Percentiles rank a stretch among this genome's conserved stretches.
phyloP scores from a whole-genome alignment of 108 stramenopile genomes.

The Nitzschia sp. region DNA sequence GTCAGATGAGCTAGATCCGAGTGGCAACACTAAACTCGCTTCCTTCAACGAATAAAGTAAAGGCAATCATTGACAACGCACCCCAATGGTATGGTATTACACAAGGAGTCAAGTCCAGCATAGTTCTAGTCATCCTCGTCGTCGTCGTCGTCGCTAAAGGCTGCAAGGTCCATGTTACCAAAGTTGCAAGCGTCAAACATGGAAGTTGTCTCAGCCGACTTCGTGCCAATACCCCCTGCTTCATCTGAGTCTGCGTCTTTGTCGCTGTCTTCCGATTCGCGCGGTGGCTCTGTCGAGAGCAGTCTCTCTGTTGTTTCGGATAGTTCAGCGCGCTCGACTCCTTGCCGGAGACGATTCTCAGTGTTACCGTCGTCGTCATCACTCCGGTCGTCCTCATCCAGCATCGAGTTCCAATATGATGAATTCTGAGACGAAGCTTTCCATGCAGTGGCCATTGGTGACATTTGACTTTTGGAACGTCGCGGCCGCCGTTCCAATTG shows the following conservation, averaged over 20 bases:
- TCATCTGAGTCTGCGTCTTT: too few species aligned
- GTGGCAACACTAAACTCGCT: background rate
- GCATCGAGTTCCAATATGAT: background rate
- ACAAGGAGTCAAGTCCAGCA: too few species aligned
- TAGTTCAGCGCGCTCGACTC: too few species aligned
- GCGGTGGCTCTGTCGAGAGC: too few species aligned
- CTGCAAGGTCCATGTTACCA: constrained; percentile 5
- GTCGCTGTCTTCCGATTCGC: too few species aligned
- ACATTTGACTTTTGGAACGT: too few species aligned
- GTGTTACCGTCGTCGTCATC: constrained; percentile 13
- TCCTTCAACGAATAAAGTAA: constrained; percentile 13
- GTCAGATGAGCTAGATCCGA: background rate
- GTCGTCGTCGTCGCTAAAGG: constrained; percentile 7
- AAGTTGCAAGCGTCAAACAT: background rate
- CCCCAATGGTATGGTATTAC: too few species aligned
- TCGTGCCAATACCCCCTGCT: too few species aligned
- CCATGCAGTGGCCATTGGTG: too few species aligned
- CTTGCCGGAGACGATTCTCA: background rate
- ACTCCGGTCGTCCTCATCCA: background rate
- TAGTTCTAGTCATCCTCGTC: constrained; percentile 4
- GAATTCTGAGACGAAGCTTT: background rate
- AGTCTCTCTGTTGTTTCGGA: too few species aligned
- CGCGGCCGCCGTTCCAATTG: too few species aligned
- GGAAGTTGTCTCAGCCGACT: background rate
- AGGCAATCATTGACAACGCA: too few species aligned